Percentiles rank a stretch among this genome's conserved stretches.
These are phyloP conservation scores for Penicillium robsamsonii DNA, from an alignment of 495 filamentous ascomycete species.

Conservation along the genomic window DNA sequence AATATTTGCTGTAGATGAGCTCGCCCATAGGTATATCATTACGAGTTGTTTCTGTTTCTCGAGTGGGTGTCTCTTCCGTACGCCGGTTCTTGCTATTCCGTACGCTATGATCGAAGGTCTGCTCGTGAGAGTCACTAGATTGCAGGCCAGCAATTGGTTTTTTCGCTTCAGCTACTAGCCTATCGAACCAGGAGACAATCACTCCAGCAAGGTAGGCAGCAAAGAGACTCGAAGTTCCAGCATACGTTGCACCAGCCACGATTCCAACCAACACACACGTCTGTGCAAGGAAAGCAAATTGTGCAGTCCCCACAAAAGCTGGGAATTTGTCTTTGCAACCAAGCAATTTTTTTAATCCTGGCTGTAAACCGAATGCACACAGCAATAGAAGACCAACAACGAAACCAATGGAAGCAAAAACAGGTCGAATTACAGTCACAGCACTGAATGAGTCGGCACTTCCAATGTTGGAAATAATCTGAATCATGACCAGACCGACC, in stretches of 20 bases:
- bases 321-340: conserved; percentile 12
- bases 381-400: conserved; percentile 45
- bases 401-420: conserved; percentile 59
- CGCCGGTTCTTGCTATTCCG: neutral
- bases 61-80: neutral
- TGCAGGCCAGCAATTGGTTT: neutral
- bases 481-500: conserved; percentile 75
- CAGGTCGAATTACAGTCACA: conserved; percentile 52
- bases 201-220: conserved; percentile 68
- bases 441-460: conserved; percentile 33
- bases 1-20: conserved; percentile 57
- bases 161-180: conserved; percentile 12
- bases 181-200: conserved; percentile 55
- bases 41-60: neutral
- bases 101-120: neutral
- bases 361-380: conserved; percentile 45
- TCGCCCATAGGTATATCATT: conserved; percentile 28
- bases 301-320: conserved; percentile 9
- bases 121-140: neutral
- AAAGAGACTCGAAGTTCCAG: conserved; percentile 67
- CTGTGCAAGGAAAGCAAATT: conserved; percentile 40
- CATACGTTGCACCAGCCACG: conserved; percentile 58
- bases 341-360: conserved; percentile 25
- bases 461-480: conserved; percentile 56
- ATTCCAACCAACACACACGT: conserved; percentile 50